These are phyloP conservation scores for Aspergillus uvarum DNA, from an alignment of 2,329 filamentous ascomycete species.

Conservation along the genomic window DNA sequence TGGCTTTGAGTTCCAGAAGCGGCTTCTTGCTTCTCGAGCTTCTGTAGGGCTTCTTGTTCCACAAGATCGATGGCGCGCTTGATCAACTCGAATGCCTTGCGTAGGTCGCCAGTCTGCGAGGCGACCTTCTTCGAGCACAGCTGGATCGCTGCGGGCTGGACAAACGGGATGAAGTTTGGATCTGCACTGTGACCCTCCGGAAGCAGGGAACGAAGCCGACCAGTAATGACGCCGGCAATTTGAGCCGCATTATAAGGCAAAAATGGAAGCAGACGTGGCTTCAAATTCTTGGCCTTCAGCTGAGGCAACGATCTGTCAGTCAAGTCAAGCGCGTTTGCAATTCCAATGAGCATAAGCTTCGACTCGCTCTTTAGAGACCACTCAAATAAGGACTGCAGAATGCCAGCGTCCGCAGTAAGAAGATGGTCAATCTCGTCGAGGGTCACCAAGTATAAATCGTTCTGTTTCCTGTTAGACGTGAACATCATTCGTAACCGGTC, in stretches of 20 bases:
- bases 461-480: constrained; percentile 39
- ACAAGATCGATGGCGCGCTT: constrained; percentile 84
- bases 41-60: constrained; percentile 77
- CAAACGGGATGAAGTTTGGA: constrained; percentile 72
- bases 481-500: constrained; percentile 70
- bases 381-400: constrained; percentile 91
- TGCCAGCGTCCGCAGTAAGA: constrained; percentile 80
- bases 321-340: constrained; percentile 92
- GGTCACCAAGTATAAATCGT: constrained; percentile 71
- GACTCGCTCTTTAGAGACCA: constrained; percentile 86
- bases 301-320: constrained; percentile 93
- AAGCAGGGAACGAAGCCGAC: constrained; percentile 74
- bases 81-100: constrained; percentile 94
- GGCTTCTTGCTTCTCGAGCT: constrained; percentile 62
- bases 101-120: constrained; percentile 87
- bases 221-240: constrained; percentile 82
- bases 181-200: constrained; percentile 46
- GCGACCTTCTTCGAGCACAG: constrained; percentile 94
- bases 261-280: constrained; percentile 85
- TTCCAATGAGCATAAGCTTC: constrained; percentile 79
- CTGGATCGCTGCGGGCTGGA: constrained; percentile 90
- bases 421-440: constrained; percentile 96
- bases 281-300: constrained; percentile 87
- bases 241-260: constrained; percentile 86
- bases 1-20: constrained; percentile 66